Evolutionary conservation across 306 rosid genomes (phyloP), one percentile per base, ranked within the genome.

Genomic region (Ziziphus jujuba): DNA sequence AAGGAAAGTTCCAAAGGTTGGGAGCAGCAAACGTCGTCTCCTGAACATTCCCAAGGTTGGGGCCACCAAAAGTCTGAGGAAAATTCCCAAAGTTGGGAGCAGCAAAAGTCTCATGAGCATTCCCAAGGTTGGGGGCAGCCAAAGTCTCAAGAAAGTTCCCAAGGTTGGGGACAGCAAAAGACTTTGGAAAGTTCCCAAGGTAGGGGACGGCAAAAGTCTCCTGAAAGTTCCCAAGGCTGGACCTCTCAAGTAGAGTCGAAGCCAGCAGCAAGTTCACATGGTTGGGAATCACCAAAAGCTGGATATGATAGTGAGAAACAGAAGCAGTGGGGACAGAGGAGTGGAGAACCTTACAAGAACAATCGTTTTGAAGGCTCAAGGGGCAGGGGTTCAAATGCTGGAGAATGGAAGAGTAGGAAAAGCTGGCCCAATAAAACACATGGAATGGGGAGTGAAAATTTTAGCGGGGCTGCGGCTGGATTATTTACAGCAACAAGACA

Each of bases 311-410:
- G 77, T 69, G 89, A 80, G 9, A 69, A 33, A 69, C 69, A 31
- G 66, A 77, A 54, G 69, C 81, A 72, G 36, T 87, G 92, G 97
- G 91, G 87, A 21, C 77, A 72, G 50, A 77, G 40, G 51, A 72
- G 83, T 24, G 76, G 81, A 52, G 90, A 81, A 8, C 71, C 84
- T 23, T 84, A 70, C 40, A 84, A 78, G 87, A 84, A 82, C 75
- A 79, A 63, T 24, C 85, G 69, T 1, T 73, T 62, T 57, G 96
- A 86, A 65, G 92, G 87, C 61, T 80, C 95, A 0, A 87, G 80
- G 73, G 81, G 87, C 69, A 76, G 95, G 87, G 95, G 95, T 57
- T 58, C 87, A 58, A 87, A 79, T 77, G 28, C 77, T 45, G 92
- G 90, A 33, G 90, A 87, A 57, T 53, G 92, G 89, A 85, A 79